phyloP scores from a whole-genome alignment of 1,284 basidiomycete species.

The Fomitopsis schrenkii region DNA sequence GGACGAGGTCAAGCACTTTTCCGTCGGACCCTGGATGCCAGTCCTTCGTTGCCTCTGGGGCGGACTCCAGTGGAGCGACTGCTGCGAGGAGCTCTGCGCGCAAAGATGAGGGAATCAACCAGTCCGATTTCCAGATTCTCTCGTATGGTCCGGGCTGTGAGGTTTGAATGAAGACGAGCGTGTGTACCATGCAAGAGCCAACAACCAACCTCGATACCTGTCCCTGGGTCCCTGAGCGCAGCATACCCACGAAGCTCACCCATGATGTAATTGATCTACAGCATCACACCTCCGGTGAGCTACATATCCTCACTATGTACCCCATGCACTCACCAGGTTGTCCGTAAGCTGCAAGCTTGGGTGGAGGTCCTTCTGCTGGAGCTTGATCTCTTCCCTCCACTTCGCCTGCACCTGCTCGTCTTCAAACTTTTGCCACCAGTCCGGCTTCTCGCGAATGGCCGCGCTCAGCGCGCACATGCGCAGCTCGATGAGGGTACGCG shows the following conservation, averaged over 20 bases:
- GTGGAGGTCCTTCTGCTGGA: not conserved
- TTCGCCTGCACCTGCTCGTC: not conserved
- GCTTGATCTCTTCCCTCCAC: not conserved
- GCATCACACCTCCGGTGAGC: not conserved
- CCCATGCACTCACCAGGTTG: not conserved
- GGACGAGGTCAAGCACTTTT: conserved; percentile 6
- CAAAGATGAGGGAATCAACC: not conserved
- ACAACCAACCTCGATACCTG: not conserved
- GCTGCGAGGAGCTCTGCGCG: not conserved
- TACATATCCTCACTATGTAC: not conserved
- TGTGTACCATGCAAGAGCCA: not conserved
- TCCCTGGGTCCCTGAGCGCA: not conserved
- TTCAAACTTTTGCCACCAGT: not conserved
- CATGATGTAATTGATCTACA: not conserved
- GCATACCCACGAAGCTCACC: not conserved
- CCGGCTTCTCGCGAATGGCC: not conserved
- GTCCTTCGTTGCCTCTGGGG: conserved; percentile 9
- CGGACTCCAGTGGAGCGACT: conserved; percentile 4
- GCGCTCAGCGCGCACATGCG: not conserved
- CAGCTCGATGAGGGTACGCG: not conserved
- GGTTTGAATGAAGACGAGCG: not conserved
- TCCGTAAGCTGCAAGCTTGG: not conserved
- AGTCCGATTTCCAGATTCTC: not conserved
- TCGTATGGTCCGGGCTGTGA: not conserved
- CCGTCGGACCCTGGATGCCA: conserved; percentile 14